Base-by-base conservation (phyloP, 2,329 filamentous ascomycete species). In the Exserohilum rostratum region DNA sequence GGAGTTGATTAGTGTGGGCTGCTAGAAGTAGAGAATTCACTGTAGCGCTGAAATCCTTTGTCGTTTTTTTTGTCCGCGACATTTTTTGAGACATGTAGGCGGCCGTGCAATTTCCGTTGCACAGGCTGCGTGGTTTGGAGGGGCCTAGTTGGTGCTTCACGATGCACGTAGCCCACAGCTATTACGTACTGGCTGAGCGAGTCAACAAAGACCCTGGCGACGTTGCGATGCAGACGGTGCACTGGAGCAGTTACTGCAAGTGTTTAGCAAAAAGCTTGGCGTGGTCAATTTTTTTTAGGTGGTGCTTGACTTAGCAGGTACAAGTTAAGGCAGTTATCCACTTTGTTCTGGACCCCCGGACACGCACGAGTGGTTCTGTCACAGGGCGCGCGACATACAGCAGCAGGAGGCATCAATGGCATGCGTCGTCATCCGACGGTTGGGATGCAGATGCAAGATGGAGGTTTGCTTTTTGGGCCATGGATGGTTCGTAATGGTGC, bases 171-270 rank as follows among this genome's bases (percentile, higher is more conserved):
- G 34, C 40, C 43, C 54, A 49, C 53, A 51, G 44, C 35, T 53
- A 56, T 67, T 67, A 67, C 63, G 65, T 67, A 37, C 35, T 55
- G 44, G 53, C 42, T 44, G 43, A 47, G 47, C 40, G 52, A 61
- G 52, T 51, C 58, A 58, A 62, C 59, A 53, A 52, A 13, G 47
- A 49, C 52, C 51, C 47, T 58, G 58, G 29, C 17, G 37, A 13
- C 35, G 39, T 50, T 37, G 38, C 38, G 22, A 37, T 37, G 31
- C 34, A 39, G 6, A 50, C 15, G n/a, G n/a, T n/a, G n/a, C n/a
- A n/a, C n/a, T n/a, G n/a, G n/a, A 34, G 37, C 44, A 46, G 48
- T 29, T 53, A 46, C 30, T 38, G 44, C 49, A 31, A 11, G 46
- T 40, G 48, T 29, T 18, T 46, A 50, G 39, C 38, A 46, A 20